Conservation (phyloP, 805 yeast species). For the Metschnikowia kofuensis region DNA sequence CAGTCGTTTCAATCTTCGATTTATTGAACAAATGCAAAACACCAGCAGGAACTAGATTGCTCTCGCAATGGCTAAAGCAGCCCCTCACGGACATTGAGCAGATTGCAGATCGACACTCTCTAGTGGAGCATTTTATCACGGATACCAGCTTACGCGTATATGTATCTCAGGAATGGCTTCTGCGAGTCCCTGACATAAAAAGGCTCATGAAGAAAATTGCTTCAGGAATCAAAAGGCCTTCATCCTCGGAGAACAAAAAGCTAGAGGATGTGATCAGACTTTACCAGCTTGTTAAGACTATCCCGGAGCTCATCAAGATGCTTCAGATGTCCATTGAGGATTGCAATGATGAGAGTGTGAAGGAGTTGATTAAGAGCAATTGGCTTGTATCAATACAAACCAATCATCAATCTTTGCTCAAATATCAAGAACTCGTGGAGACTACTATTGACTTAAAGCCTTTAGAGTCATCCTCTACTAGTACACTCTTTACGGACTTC, state of each 20-base stretch:
- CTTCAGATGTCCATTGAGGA: constrained; percentile 45
- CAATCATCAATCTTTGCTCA: constrained; percentile 50
- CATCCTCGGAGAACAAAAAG: constrained; percentile 47
- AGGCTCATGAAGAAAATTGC: constrained; percentile 67
- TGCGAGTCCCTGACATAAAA: constrained; percentile 78
- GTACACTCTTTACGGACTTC: constrained; percentile 57
- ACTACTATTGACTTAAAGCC: constrained; percentile 88
- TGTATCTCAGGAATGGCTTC: constrained; percentile 63
- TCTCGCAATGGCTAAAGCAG: constrained; percentile 95
- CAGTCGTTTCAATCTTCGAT: constrained; percentile 63
- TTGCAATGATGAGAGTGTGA: constrained; percentile 23
- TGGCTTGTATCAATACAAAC: constrained; percentile 62
- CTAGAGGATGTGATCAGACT: constrained; percentile 88
- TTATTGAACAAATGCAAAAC: constrained; percentile 86
- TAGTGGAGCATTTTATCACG: constrained; percentile 73
- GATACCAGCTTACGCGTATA: constrained; percentile 64
- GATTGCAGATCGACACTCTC: constrained; percentile 64
- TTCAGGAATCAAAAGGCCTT: constrained; percentile 27
- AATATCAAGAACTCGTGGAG: constrained; percentile 83
- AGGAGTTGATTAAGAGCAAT: constrained; percentile 39
- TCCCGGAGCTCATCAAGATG: constrained; percentile 66
- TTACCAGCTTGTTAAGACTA: constrained; percentile 69
- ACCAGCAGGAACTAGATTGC: constrained; percentile 79
- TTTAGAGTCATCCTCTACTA: constrained; percentile 50
- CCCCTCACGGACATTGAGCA: constrained; percentile 68